Base-by-base conservation (phyloP, 352 stramenopile species). In the Phytophthora pistaciae region DNA sequence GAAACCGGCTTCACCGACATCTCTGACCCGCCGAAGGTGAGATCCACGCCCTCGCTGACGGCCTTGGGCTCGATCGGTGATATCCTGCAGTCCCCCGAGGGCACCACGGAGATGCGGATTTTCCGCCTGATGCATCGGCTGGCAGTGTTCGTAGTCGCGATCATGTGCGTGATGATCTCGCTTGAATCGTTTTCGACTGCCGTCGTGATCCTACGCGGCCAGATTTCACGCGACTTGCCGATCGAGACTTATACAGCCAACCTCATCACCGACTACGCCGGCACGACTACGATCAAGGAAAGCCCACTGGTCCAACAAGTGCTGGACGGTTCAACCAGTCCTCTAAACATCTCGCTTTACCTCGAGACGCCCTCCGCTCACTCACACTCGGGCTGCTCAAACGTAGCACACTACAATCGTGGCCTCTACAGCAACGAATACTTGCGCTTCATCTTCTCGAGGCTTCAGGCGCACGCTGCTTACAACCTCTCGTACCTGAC, bases 181-280 rank as follows among this genome's bases (percentile, higher is more conserved):
- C 42, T 77, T 2, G 25, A 58, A 23, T 72, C 73, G 5, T 68
- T 74, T 40, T 58, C 55, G 60, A 75, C 69, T 14, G 56, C 69
- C 5, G 25, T 72, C 21, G 18, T 40, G 1, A 60, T 80, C 3
- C 61, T 80, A 3, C 65, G 42, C 9, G 66, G 71, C 8, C 10
- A 53, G 13, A 46, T 67, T 2, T 72, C 58, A 16, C 44, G 55
- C 27, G 49, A 77, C 29, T 65, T 77, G 25, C 64, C 64, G 14
- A 27, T 70, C 10, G 25, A 74, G 23, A 50, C 53, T 13, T 48
- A 60, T 25, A 60, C 56, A 27, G 50, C 72, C 5, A 52, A 20
- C 7, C 65, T 87, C 6, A 85, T 87, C 23, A 48, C 33, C 23
- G 56, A 52, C 0, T 84, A 79, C 31, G 56, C 65, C n/a, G 79